Evolutionary conservation across 306 rosid genomes (phyloP).

Genomic region (Amphicarpaea edgeworthii): DNA sequence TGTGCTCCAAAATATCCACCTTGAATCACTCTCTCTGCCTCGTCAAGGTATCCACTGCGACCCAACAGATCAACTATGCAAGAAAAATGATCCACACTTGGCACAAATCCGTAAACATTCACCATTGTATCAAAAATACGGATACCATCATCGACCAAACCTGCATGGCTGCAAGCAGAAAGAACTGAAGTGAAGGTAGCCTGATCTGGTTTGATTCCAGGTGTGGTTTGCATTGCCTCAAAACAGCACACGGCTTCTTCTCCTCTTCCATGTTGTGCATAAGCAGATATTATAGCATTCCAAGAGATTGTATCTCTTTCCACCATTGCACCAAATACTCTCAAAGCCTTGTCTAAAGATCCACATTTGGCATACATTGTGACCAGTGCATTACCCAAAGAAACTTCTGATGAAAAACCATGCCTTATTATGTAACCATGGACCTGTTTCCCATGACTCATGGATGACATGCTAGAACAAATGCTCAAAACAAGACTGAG

Average conservation of each 20-base stretch:
- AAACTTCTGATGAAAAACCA: conserved; percentile 54
- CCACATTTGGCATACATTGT: conserved; percentile 86
- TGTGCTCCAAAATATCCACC: conserved; percentile 60
- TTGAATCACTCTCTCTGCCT: conserved; percentile 67
- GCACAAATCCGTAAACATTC: conserved; percentile 51
- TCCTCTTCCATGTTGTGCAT: conserved; percentile 79
- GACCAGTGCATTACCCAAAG: conserved; percentile 68
- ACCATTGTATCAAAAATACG: conserved; percentile 69
- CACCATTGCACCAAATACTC: conserved; percentile 68
- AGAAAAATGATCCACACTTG: conserved; percentile 75
- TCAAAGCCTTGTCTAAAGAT: conserved; percentile 59
- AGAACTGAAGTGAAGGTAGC: conserved; percentile 81
- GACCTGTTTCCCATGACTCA: conserved; percentile 72
- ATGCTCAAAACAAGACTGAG: conserved; percentile 71
- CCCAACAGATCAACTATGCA: conserved; percentile 82
- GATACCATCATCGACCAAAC: conserved; percentile 70
- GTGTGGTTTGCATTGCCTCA: conserved; percentile 62
- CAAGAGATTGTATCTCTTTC: conserved; percentile 73
- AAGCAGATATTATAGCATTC: conserved; percentile 85
- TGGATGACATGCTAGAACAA: conserved; percentile 68
- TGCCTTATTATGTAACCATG: conserved; percentile 66
- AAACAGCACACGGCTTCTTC: conserved; percentile 70
- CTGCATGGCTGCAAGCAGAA: conserved; percentile 84
- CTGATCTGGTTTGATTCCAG: conserved; percentile 64
- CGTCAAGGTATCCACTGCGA: conserved; percentile 77